Evolutionary conservation across 1,139 yeast genomes (phyloP).

Genomic region (Protomyces inouyei): DNA sequence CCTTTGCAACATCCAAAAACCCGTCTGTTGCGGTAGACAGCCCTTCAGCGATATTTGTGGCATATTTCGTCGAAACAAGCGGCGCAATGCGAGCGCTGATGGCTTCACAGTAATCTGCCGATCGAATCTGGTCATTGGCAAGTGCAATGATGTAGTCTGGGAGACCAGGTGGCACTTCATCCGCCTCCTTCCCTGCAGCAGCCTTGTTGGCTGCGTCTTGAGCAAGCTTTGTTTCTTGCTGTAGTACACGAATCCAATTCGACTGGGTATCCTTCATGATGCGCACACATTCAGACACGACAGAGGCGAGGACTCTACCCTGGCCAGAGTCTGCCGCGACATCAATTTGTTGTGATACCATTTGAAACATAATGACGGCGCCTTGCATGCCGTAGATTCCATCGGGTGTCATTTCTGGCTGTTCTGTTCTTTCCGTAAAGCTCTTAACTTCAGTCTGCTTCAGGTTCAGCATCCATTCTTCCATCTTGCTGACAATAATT

Average conservation of each 20-base stretch:
- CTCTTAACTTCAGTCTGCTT: conserved; percentile 59
- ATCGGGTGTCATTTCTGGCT: conserved; percentile 70
- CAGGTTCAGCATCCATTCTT: conserved; percentile 73
- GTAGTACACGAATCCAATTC: conserved; percentile 36
- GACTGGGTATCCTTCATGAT: conserved; percentile 57
- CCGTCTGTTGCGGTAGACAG: conserved; percentile 67
- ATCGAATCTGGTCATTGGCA: conserved; percentile 82
- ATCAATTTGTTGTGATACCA: conserved; percentile 87
- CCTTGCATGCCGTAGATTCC: conserved; percentile 57
- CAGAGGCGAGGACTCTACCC: conserved; percentile 77
- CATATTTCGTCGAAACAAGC: conserved; percentile 63
- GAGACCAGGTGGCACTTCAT: conserved; percentile 53
- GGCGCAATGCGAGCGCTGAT: conserved; percentile 61
- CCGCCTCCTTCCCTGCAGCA: conserved; percentile 42
- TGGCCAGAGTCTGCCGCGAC: conserved; percentile 86
- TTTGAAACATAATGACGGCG: conserved; percentile 70
- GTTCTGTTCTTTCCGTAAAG: conserved; percentile 57
- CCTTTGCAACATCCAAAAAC: conserved; percentile 69
- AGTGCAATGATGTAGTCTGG: conserved; percentile 77
- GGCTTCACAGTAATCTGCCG: conserved; percentile 74
- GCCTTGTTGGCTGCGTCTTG: conserved; percentile 52
- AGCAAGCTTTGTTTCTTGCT: conserved; percentile 52
- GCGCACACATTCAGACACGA: conserved; percentile 65
- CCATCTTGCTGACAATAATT: conserved; percentile 64
- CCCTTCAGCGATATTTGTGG: conserved; percentile 51